Evolutionary conservation across 2,329 filamentous ascomycete genomes (phyloP).

Genomic region (Mycocentrospora acerina): DNA sequence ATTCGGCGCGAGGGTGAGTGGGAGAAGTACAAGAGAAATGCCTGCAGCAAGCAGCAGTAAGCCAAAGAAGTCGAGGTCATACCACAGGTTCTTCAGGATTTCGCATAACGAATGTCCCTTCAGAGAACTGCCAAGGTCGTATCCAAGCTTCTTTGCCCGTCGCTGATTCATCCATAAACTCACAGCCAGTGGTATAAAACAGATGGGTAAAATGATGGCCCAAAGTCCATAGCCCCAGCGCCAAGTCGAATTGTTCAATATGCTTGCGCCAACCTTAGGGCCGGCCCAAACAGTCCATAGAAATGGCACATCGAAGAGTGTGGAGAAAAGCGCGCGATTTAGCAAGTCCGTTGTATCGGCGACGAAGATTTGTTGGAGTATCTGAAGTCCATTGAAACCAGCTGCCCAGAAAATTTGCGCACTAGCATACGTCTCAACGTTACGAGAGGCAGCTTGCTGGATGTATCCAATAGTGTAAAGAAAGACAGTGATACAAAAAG

Average conservation of each 20-base stretch:
- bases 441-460: conserved; percentile 57
- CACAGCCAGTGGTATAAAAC: conserved; percentile 57
- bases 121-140: conserved; percentile 46
- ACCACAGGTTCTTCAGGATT: conserved; percentile 52
- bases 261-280: conserved; percentile 51
- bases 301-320: conserved; percentile 61
- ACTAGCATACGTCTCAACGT: conserved; percentile 54
- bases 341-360: conserved; percentile 60
- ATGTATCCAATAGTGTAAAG: conserved; percentile 60
- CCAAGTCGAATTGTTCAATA: conserved; percentile 55
- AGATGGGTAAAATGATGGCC: conserved; percentile 60
- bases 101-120: conserved; percentile 36
- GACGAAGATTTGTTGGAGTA: conserved; percentile 65
- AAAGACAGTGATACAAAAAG: conserved; percentile 57
- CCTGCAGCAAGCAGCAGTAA: conserved; percentile 51
- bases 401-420: conserved; percentile 64
- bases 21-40: conserved; percentile 54
- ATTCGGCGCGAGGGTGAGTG: conserved; percentile 45
- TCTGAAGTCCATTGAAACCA: conserved; percentile 60
- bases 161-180: conserved; percentile 56
- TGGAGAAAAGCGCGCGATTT: conserved; percentile 62
- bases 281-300: conserved; percentile 64
- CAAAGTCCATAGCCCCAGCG: conserved; percentile 66
- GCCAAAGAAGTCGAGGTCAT: conserved; percentile 55
- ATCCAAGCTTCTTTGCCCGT: conserved; percentile 53